A percentile compares a stretch with the other conserved stretches of the same genome.
phyloP scores from a whole-genome alignment of 2,329 filamentous ascomycete species.

The Myriosclerotinia curreyana region DNA sequence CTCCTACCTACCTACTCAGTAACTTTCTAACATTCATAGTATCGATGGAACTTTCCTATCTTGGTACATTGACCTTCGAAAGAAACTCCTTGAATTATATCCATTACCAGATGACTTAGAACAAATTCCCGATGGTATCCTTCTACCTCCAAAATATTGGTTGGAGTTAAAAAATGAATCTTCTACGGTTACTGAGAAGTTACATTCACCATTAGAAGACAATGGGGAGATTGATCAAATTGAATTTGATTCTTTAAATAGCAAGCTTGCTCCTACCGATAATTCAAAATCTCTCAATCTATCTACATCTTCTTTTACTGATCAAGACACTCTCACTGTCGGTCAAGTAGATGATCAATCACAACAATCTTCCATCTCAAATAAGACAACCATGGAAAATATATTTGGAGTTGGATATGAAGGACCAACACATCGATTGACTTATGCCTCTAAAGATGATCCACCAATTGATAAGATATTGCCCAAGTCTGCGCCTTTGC shows the following conservation, averaged over 20 bases:
- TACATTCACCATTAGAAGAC: neutral
- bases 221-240: neutral
- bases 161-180: constrained; percentile 17
- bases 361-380: neutral
- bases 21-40: constrained; percentile 44
- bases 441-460: neutral
- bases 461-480: neutral
- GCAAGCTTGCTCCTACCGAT: neutral
- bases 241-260: neutral
- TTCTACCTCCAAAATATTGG: constrained; percentile 62
- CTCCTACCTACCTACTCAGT: neutral
- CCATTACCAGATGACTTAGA: constrained; percentile 65
- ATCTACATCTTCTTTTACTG: neutral
- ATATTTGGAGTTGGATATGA: neutral
- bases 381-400: neutral
- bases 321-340: neutral
- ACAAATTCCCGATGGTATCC: constrained; percentile 70
- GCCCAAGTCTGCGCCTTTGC: neutral
- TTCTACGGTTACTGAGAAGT: neutral
- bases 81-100: constrained; percentile 62
- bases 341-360: neutral
- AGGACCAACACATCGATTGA: neutral
- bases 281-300: neutral
- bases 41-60: constrained; percentile 78
- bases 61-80: constrained; percentile 69